A percentile compares a stretch with the other conserved stretches of the same genome.
Evolutionary conservation across 192 early-diverging fungal genomes (phyloP).

Genomic region (Backusella circina): DNA sequence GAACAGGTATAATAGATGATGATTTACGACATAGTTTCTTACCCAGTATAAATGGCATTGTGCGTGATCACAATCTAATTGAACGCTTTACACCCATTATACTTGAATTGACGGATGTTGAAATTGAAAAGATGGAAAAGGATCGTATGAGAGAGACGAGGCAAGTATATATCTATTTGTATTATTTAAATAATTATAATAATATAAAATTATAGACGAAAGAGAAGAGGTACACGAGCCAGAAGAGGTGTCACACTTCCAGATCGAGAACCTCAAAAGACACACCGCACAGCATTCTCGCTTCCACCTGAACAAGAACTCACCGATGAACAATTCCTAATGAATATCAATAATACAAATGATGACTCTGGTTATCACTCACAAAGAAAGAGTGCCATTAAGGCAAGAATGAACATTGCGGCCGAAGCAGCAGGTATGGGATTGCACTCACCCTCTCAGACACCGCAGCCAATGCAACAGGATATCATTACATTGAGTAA

Average conservation of each 20-base stretch:
- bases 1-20: constrained; percentile 70
- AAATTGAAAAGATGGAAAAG: constrained; percentile 80
- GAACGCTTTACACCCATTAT: constrained; percentile 64
- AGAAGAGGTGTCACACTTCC: constrained; percentile 61
- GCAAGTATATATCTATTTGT: constrained; percentile 15
- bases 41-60: constrained; percentile 50
- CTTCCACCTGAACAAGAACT: constrained; percentile 39
- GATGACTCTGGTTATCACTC: neutral
- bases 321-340: constrained; percentile 39
- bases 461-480: neutral
- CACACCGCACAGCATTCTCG: constrained; percentile 49
- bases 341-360: neutral
- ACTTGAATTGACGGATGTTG: constrained; percentile 59
- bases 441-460: neutral
- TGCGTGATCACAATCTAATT: constrained; percentile 46
- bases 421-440: constrained; percentile 21
- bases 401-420: constrained; percentile 27
- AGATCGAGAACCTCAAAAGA: constrained; percentile 67
- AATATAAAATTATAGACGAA: constrained; percentile 51
- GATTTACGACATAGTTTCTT: constrained; percentile 70
- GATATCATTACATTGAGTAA: neutral
- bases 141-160: constrained; percentile 78
- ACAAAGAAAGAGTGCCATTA: constrained; percentile 22
- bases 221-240: constrained; percentile 78
- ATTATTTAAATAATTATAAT: neutral